Conservation (phyloP, 2,329 filamentous ascomycete species). For the Aspergillus sp. region DNA sequence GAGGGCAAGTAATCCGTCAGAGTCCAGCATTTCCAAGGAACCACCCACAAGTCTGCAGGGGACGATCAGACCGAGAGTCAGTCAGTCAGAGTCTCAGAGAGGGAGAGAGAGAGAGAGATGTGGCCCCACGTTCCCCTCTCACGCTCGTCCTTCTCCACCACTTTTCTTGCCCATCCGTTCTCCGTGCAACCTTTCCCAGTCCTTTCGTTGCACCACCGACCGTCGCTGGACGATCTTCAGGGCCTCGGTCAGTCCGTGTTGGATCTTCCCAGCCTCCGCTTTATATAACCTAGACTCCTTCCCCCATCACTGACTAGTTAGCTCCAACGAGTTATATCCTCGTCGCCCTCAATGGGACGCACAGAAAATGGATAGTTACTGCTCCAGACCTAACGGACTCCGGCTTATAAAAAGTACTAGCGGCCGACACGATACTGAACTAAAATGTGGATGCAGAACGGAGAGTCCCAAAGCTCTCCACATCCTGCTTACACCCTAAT, state of each 20-base stretch:
- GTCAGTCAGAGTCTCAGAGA: background rate
- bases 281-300: background rate
- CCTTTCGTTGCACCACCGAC: background rate
- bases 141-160: constrained; percentile 1
- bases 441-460: too few species aligned
- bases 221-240: background rate
- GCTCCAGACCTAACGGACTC: too few species aligned
- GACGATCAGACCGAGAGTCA: too few species aligned
- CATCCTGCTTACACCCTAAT: background rate
- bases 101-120: background rate
- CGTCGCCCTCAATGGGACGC: too few species aligned
- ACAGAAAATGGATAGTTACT: too few species aligned
- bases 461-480: background rate
- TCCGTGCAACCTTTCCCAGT: background rate
- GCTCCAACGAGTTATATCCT: too few species aligned
- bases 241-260: background rate
- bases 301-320: too few species aligned
- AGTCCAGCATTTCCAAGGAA: too few species aligned
- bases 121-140: constrained; percentile 16
- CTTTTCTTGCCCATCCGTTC: background rate
- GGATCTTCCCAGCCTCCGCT: background rate
- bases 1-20: too few species aligned
- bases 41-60: too few species aligned
- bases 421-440: too few species aligned
- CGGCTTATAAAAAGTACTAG: too few species aligned